These are phyloP conservation scores for Gomphus bonarii DNA, from an alignment of 1,284 basidiomycete species.

Conservation along the genomic window DNA sequence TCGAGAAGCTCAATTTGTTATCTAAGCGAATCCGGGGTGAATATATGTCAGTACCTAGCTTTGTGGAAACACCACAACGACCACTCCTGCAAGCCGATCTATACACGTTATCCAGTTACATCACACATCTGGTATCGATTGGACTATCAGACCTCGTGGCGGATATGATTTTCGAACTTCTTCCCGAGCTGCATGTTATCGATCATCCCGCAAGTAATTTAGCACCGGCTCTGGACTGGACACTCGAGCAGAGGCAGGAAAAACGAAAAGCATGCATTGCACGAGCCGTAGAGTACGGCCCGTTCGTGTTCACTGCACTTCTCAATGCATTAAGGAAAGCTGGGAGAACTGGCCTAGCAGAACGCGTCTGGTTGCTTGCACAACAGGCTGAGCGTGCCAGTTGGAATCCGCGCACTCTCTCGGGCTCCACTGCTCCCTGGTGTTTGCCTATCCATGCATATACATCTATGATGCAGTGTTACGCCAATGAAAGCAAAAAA, in stretches of 20 bases:
- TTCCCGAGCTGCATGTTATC: constrained; percentile 30
- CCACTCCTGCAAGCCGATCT: constrained; percentile 21
- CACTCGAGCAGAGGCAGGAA: constrained; percentile 15
- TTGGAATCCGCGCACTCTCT: constrained; percentile 23
- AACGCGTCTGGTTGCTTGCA: constrained; percentile 53
- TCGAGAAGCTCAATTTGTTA: not conserved
- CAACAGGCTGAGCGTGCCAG: constrained; percentile 45
- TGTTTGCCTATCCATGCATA: constrained; percentile 55
- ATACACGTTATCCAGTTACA: constrained; percentile 40
- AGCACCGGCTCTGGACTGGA: constrained; percentile 12
- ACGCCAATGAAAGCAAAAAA: constrained; percentile 26
- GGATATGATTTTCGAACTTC: constrained; percentile 34
- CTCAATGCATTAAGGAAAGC: constrained; percentile 52
- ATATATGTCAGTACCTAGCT: not conserved
- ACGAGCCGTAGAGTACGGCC: constrained; percentile 42
- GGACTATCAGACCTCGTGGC: constrained; percentile 36
- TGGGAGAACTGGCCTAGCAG: constrained; percentile 44
- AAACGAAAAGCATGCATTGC: constrained; percentile 25
- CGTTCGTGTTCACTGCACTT: constrained; percentile 44
- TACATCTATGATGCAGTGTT: constrained; percentile 60
- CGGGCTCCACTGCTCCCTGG: constrained; percentile 32
- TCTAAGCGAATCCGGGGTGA: not conserved
- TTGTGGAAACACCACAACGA: constrained; percentile 3
- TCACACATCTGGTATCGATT: constrained; percentile 40
- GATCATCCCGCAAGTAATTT: not conserved